phyloP scores from a whole-genome alignment of 306 rosid species.

The Mimosa pudica region DNA sequence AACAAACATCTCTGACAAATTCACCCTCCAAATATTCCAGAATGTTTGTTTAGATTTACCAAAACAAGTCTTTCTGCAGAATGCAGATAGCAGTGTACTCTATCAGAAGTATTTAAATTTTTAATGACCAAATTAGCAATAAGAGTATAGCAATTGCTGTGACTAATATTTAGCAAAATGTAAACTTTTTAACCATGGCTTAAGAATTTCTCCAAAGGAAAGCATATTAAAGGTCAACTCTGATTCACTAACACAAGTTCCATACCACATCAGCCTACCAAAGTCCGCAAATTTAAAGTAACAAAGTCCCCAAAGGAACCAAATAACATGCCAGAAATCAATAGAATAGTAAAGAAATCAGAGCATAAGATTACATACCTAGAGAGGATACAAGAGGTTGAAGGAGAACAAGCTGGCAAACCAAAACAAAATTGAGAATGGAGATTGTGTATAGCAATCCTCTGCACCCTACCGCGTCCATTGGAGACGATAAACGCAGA shows the following conservation, averaged over 20 bases:
- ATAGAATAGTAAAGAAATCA: slow-evolving; percentile 32
- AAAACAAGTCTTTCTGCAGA: neutral
- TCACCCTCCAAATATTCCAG: neutral
- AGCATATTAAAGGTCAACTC: slow-evolving; percentile 8
- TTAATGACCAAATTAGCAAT: slow-evolving; percentile 2
- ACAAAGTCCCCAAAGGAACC: slow-evolving; percentile 13
- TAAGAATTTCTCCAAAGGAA: slow-evolving; percentile 1
- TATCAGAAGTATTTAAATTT: slow-evolving; percentile 8
- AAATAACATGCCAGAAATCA: neutral
- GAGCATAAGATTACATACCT: slow-evolving; percentile 48
- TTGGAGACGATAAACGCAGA: slow-evolving; percentile 40
- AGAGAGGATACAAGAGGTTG: slow-evolving; percentile 91
- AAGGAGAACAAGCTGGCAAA: slow-evolving; percentile 77
- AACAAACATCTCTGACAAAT: slow-evolving; percentile 6
- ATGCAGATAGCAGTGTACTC: slow-evolving; percentile 1
- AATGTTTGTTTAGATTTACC: neutral
- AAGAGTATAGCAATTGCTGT: neutral
- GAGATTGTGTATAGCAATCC: slow-evolving; percentile 61
- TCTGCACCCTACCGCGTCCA: slow-evolving; percentile 67
- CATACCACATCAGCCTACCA: neutral
- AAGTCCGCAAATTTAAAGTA: slow-evolving; percentile 1
- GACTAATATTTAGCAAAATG: neutral
- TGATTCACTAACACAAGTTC: neutral
- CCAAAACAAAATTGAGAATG: slow-evolving; percentile 73
- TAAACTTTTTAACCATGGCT: neutral